These are phyloP conservation scores for Penicillium atrosanguineum DNA, from an alignment of 495 filamentous ascomycete species.

Conservation along the genomic window DNA sequence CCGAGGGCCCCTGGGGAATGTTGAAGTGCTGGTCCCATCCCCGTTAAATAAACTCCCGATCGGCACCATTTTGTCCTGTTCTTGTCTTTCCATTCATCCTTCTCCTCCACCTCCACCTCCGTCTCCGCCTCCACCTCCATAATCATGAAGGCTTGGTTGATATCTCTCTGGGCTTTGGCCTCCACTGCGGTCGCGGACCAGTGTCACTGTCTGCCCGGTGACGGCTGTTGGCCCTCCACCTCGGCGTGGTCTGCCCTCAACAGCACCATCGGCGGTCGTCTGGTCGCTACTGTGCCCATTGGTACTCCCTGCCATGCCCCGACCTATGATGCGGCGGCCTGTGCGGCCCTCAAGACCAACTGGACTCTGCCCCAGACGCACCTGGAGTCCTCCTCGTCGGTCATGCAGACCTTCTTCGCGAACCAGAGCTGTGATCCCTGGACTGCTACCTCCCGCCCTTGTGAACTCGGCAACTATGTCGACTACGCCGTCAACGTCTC, in stretches of 20 bases:
- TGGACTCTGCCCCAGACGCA: slow-evolving; percentile 27
- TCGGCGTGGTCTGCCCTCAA: slow-evolving; percentile 40
- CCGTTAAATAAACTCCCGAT: slow-evolving; percentile 12
- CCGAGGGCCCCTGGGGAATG: background rate
- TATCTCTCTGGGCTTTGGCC: slow-evolving; percentile 21
- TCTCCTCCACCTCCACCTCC: slow-evolving; percentile 7
- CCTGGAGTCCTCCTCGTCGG: slow-evolving; percentile 35
- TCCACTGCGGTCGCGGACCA: slow-evolving; percentile 13
- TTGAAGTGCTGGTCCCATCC: background rate
- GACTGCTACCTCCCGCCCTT: slow-evolving; percentile 39
- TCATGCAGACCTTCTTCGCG: slow-evolving; percentile 44
- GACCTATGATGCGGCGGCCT: slow-evolving; percentile 30
- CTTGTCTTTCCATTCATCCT: background rate
- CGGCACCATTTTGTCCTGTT: slow-evolving; percentile 8
- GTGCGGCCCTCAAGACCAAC: slow-evolving; percentile 20
- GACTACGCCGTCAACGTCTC: slow-evolving; percentile 50
- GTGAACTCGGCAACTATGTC: slow-evolving; percentile 58
- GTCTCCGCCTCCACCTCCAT: background rate
- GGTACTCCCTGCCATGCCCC: slow-evolving; percentile 44
- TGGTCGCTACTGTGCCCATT: slow-evolving; percentile 43
- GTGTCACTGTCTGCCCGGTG: slow-evolving; percentile 28
- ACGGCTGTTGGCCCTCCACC: slow-evolving; percentile 40
- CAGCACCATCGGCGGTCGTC: slow-evolving; percentile 33
- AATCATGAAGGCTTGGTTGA: slow-evolving; percentile 29
- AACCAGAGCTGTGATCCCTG: slow-evolving; percentile 59